Base-by-base conservation (phyloP, 352 stramenopile genomes). In the Phytophthora melonis region DNA sequence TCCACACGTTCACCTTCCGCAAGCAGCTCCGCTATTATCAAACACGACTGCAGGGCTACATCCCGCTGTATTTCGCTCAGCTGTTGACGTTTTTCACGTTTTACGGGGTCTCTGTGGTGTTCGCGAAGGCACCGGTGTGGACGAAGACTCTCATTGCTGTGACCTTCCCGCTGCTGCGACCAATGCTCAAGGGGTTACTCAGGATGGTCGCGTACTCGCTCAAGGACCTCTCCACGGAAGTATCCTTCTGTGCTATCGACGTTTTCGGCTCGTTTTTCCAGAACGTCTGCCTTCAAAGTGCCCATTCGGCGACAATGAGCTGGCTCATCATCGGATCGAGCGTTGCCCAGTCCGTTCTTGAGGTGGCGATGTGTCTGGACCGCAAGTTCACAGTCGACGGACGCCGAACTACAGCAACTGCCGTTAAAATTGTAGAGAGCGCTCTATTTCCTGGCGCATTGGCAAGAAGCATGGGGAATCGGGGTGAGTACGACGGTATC, bases 191-290 rank as follows among this genome's bases (percentile, higher is more conserved):
- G 53, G 66, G 67, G 16, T 34, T 70, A 14, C 32, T 73, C 11
- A 71, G 68, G 63, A 18, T 21, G 2, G 72, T 72, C n/a, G 53
- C 66, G 0, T 25, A 52, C 13, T 73, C 66, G 2, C 30, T 81
- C 3, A 56, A 57, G 13, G 75, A 81, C 41, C 58, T 81, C 30
- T 68, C 62, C 8, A 81, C 63, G 1, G 75, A 76, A 36, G 52
- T 76, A 39, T 72, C 58, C 0, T 30, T 81, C 11, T 77, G 71
- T 19, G 53, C 69, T 21, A 52, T 67, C 14, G 71, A 81, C 30
- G 74, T 81, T 23, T 72, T 74, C 3, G 71, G 70, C 1, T 70
- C 70, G 11, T 55, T 79, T 19, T 81, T 77, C 45, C 62, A 74
- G 32, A 79, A 74, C 19, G 64, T 73, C 21, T 80, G 58, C 32